These are phyloP conservation scores for Ogataea glucozyma DNA, from an alignment of 805 yeast genomes.

Conservation along the genomic window DNA sequence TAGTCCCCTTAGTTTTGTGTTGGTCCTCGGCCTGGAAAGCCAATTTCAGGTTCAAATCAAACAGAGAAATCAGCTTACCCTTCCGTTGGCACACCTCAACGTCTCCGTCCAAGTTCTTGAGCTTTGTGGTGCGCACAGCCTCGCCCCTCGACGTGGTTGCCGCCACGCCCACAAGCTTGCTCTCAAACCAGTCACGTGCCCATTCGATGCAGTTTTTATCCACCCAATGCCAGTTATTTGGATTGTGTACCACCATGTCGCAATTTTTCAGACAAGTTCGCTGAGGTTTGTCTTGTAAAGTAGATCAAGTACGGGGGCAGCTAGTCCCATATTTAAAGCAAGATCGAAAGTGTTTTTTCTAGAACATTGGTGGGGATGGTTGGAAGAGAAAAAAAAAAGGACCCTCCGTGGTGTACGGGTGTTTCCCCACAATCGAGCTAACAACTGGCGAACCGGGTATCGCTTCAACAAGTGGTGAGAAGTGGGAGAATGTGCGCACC, in stretches of 20 bases:
- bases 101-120: slow-evolving; percentile 83
- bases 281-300: too few relatives aligned
- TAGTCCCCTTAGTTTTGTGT: slow-evolving; percentile 56
- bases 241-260: slow-evolving; percentile 91
- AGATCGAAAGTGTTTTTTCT: background rate
- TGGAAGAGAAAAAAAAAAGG: background rate
- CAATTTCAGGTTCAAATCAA: slow-evolving; percentile 72
- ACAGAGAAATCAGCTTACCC: slow-evolving; percentile 91
- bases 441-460: too few relatives aligned
- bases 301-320: too few relatives aligned
- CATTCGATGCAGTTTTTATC: slow-evolving; percentile 95
- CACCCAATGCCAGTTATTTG: slow-evolving; percentile 99
- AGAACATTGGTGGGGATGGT: background rate
- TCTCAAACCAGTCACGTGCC: slow-evolving; percentile 76
- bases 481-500: too few relatives aligned
- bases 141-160: slow-evolving; percentile 36
- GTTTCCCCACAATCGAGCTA: background rate
- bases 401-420: slow-evolving; percentile 1
- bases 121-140: slow-evolving; percentile 40
- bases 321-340: background rate
- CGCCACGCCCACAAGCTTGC: slow-evolving; percentile 54
- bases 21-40: slow-evolving; percentile 49
- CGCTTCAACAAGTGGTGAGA: too few relatives aligned
- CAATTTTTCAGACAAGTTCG: background rate
- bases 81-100: slow-evolving; percentile 96